Conservation (phyloP, 2,329 filamentous ascomycete genomes). For the Alternaria tenuissima region DNA sequence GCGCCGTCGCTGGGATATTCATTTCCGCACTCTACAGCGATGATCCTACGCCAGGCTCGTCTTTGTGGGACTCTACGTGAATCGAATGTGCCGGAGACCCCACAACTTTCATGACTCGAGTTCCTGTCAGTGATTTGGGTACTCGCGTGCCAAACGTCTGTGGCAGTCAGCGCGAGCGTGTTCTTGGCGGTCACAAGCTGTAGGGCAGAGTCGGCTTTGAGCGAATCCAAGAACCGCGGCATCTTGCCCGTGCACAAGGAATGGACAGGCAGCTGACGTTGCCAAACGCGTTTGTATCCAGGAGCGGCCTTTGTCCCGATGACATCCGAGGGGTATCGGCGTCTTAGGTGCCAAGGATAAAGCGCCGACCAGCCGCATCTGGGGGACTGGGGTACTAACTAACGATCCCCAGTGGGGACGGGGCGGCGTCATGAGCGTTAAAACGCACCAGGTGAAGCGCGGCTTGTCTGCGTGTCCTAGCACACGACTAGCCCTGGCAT, state of each 20-base stretch:
- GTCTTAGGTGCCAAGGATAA: constrained; percentile 34
- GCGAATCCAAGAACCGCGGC: constrained; percentile 27
- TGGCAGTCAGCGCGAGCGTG: neutral
- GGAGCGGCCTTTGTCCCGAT: constrained; percentile 40
- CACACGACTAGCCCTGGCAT: constrained; percentile 36
- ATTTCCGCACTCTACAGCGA: constrained; percentile 34
- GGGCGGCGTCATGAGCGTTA: constrained; percentile 48
- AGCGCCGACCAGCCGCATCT: constrained; percentile 47
- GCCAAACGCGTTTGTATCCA: constrained; percentile 22
- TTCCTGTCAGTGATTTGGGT: neutral
- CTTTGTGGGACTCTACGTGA: constrained; percentile 9
- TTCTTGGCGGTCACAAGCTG: constrained; percentile 12
- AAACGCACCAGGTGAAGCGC: constrained; percentile 42
- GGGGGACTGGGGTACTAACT: constrained; percentile 49
- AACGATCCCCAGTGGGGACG: constrained; percentile 45
- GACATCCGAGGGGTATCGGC: constrained; percentile 44
- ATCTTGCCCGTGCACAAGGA: constrained; percentile 21
- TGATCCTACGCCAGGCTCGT: constrained; percentile 26
- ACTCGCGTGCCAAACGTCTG: constrained; percentile 1
- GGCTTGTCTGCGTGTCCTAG: constrained; percentile 39
- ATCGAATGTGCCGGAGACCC: constrained; percentile 18
- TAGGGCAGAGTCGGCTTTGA: constrained; percentile 21
- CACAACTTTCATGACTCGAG: constrained; percentile 25
- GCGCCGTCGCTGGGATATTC: constrained; percentile 33
- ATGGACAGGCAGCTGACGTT: constrained; percentile 36